Percentiles rank a stretch among this genome's conserved stretches.
phyloP scores from a whole-genome alignment of 2,329 filamentous ascomycete species.

The Rugonectria rugulosa region DNA sequence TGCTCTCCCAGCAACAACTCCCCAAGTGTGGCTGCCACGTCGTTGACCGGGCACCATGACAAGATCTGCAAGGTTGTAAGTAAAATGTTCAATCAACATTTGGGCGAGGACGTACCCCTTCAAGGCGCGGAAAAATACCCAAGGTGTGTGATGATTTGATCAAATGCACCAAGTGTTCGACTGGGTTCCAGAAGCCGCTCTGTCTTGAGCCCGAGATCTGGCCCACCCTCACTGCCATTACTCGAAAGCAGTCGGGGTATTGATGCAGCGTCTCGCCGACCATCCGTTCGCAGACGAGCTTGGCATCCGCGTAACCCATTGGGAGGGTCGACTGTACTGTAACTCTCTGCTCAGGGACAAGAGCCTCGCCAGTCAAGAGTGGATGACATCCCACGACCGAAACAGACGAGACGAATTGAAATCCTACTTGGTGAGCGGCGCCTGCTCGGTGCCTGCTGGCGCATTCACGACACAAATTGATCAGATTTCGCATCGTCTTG shows the following conservation, averaged over 20 bases:
- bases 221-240: slow-evolving; percentile 31
- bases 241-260: slow-evolving; percentile 25
- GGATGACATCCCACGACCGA: slow-evolving; percentile 10
- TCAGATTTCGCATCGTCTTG: slow-evolving; percentile 26
- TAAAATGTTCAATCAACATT: no score
- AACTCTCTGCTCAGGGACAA: slow-evolving; percentile 7
- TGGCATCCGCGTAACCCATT: slow-evolving; percentile 32
- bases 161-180: slow-evolving; percentile 35
- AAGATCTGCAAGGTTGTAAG: no score
- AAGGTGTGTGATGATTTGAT: slow-evolving; percentile 33
- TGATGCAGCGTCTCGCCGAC: slow-evolving; percentile 32
- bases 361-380: background rate
- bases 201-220: slow-evolving; percentile 34
- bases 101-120: slow-evolving; percentile 3
- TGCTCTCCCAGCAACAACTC: slow-evolving; percentile 5
- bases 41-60: slow-evolving; percentile 14
- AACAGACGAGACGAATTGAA: slow-evolving; percentile 12
- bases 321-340: slow-evolving; percentile 1
- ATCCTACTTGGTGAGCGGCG: slow-evolving; percentile 6
- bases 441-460: background rate
- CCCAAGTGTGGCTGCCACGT: slow-evolving; percentile 4
- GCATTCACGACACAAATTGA: background rate
- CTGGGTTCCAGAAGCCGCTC: slow-evolving; percentile 33
- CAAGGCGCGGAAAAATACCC: slow-evolving; percentile 24
- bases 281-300: slow-evolving; percentile 35